Percentiles rank a stretch among this genome's conserved stretches.
Evolutionary conservation across 176 grass and related monocot species (phyloP).

Genomic region (Phoenix roebelenii): DNA sequence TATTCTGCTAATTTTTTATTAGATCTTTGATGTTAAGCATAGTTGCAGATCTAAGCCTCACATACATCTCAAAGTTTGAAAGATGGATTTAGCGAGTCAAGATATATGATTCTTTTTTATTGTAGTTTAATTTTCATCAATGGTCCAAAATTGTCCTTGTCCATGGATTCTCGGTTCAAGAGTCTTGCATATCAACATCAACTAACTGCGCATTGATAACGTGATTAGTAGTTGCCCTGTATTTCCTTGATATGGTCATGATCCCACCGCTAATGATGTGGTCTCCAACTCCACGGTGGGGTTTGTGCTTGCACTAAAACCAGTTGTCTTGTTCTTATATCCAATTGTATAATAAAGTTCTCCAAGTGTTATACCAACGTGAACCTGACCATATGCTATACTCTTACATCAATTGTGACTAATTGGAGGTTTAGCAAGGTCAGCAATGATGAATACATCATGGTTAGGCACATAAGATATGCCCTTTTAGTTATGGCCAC

Average conservation of each 20-base stretch:
- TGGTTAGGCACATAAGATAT: constrained; percentile 23
- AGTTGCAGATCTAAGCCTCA: too few relatives aligned
- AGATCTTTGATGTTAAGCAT: too few relatives aligned
- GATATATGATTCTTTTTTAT: too few relatives aligned
- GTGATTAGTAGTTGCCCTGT: constrained; percentile 18
- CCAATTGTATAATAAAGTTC: constrained; percentile 28
- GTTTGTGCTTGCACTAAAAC: constrained; percentile 19
- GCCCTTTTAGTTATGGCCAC: constrained; percentile 35
- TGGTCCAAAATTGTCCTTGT: constrained; percentile 32
- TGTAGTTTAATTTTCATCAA: constrained; percentile 10
- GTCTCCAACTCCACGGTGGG: constrained; percentile 25
- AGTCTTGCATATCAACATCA: constrained; percentile 8
- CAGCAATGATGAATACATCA: constrained; percentile 7
- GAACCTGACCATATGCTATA: constrained; percentile 21
- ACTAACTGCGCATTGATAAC: constrained; percentile 17
- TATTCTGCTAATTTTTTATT: too few relatives aligned
- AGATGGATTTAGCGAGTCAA: too few relatives aligned
- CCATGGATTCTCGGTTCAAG: constrained; percentile 25
- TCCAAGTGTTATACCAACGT: constrained; percentile 27
- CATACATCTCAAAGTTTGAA: too few relatives aligned
- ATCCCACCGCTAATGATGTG: constrained; percentile 26
- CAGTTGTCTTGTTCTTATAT: constrained; percentile 9
- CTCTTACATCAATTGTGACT: constrained; percentile 1
- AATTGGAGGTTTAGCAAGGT: constrained; percentile 14
- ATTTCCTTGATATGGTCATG: constrained; percentile 26